phyloP scores from a whole-genome alignment of 306 rosid genomes.

The Medicago lupulina region DNA sequence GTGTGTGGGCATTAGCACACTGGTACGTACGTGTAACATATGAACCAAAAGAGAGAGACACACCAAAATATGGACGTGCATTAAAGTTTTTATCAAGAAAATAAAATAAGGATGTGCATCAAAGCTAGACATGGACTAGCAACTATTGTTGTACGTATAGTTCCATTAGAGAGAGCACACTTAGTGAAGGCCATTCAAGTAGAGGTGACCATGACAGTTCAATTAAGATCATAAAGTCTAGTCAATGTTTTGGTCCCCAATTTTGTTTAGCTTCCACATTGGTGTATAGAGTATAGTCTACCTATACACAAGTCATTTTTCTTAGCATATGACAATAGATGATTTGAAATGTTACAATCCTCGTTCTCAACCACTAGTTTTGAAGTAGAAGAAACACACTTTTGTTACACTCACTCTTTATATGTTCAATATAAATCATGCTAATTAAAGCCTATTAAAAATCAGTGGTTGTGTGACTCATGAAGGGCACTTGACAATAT shows the following conservation, averaged over 20 bases:
- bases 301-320: conserved; percentile 13
- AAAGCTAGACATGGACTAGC: conserved; percentile 29
- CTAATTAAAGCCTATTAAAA: conserved; percentile 17
- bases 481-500: conserved; percentile 30
- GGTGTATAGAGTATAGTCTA: conserved; percentile 1
- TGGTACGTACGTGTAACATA: conserved; percentile 29
- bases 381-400: conserved; percentile 38
- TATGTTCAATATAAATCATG: conserved; percentile 34
- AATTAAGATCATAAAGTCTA: conserved; percentile 38
- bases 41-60: conserved; percentile 42
- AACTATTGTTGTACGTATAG: conserved; percentile 44
- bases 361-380: conserved; percentile 41
- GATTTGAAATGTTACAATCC: conserved; percentile 25
- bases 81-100: neutral
- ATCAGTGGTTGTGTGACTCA: conserved; percentile 37
- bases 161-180: too few species aligned
- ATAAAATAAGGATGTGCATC: conserved; percentile 13
- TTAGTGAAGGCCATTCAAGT: conserved; percentile 35
- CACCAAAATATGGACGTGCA: conserved; percentile 21
- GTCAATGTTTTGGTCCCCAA: conserved; percentile 51
- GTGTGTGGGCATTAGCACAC: neutral
- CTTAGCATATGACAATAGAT: conserved; percentile 40
- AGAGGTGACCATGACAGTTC: conserved; percentile 52
- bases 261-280: conserved; percentile 34
- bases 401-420: conserved; percentile 28